Base-by-base conservation (phyloP, 1,139 yeast species). In the Petasospora rhodanensis region DNA sequence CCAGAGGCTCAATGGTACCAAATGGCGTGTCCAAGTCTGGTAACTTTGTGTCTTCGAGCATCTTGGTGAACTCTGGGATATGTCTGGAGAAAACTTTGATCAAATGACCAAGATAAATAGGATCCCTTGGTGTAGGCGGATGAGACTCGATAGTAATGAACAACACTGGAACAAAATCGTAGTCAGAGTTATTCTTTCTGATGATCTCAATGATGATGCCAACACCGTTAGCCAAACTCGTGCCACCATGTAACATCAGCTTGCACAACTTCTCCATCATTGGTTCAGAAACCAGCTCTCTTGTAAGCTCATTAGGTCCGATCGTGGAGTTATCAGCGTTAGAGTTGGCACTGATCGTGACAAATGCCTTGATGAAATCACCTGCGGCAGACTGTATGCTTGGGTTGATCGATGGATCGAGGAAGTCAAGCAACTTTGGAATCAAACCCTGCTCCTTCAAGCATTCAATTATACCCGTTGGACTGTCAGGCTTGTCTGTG, bases 171-270 rank as follows among this genome's bases (percentile, higher is more conserved):
- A 86, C 80, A 37, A 80, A 75, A 61, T 91, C 98, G 57, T 91
- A 91, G 58, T 91, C 98, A 2, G 96, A 85, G 57, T 91, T 93
- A 59, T 91, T 91, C 56, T 91, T 91, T 47, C 99, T 73, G 46
- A 93, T 93, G 40, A 91, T 81, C 58, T 91, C 98, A 54, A 91
- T 91, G 35, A 91, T 81, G 31, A 91, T 87, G 6, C 97, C 96
- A 21, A 91, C 98, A 38, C 97, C 96, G 46, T 91, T 91, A 22
- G 95, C 85, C 51, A 91, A 68, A 5, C 95, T 93, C 28, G 89
- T 80, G 5, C 96, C 96, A 13, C 97, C 97, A 43, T 75, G 65
- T 16, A 89, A 68, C 98, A 93, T 93, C 47, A 83, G 73, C n/a
- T 73, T 59, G 33, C 93, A 84, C 30, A 91, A 64, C 42, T 68